These are phyloP conservation scores for Halenospora varia DNA, from an alignment of 495 filamentous ascomycete species.

Conservation along the genomic window DNA sequence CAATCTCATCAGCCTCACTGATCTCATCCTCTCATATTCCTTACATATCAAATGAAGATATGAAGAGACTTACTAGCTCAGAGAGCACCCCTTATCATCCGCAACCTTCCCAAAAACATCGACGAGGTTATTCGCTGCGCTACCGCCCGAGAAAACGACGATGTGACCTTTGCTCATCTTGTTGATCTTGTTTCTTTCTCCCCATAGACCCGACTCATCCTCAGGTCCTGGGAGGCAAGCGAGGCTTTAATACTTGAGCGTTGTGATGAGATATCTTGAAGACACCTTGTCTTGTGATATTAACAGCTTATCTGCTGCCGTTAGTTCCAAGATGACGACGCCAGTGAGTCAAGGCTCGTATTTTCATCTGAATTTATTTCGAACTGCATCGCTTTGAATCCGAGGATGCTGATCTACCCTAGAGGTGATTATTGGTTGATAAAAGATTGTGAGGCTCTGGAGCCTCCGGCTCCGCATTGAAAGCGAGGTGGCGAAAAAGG, in stretches of 20 bases:
- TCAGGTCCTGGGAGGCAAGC: too few species aligned
- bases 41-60: neutral
- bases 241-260: neutral
- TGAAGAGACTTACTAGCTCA: slow-evolving; percentile 54
- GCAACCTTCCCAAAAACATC: slow-evolving; percentile 79
- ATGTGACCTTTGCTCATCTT: slow-evolving; percentile 39
- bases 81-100: slow-evolving; percentile 61
- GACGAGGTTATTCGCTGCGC: slow-evolving; percentile 88
- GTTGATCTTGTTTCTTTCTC: neutral
- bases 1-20: slow-evolving; percentile 12
- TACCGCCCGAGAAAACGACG: slow-evolving; percentile 84
- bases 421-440: too few species aligned
- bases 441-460: too few species aligned
- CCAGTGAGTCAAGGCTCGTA: neutral
- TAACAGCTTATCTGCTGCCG: neutral
- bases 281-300: neutral
- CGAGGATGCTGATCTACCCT: too few species aligned
- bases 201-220: too few species aligned
- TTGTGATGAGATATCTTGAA: neutral
- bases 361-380: neutral
- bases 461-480: too few species aligned
- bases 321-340: neutral
- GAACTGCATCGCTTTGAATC: neutral
- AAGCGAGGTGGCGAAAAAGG: too few species aligned
- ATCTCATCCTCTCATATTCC: neutral